Conservation (phyloP, 805 yeast species). For the Candida ascalaphidarum region DNA sequence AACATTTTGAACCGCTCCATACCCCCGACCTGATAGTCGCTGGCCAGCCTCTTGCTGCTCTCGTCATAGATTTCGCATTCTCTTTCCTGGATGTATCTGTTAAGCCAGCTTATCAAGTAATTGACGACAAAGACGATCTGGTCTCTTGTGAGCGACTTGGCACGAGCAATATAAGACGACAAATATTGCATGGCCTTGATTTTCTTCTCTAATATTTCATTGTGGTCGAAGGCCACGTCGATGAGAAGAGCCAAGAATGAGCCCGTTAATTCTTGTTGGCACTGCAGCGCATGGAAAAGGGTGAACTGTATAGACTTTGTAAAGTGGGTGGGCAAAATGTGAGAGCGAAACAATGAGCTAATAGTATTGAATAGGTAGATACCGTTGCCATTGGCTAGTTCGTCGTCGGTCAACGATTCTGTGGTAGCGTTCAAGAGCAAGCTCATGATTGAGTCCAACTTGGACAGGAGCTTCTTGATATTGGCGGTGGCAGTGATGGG, state of each 20-base stretch:
- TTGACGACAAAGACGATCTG: conserved; percentile 80
- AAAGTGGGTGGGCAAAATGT: conserved; percentile 84
- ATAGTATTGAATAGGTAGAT: conserved; percentile 64
- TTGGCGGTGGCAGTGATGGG: conserved; percentile 35
- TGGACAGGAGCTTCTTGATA: conserved; percentile 48
- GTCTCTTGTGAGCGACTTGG: conserved; percentile 56
- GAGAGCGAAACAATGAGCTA: conserved; percentile 69
- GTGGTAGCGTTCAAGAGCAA: conserved; percentile 46
- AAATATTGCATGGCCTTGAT: conserved; percentile 88
- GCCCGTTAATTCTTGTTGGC: conserved; percentile 75
- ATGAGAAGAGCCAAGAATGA: conserved; percentile 74
- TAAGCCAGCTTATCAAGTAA: conserved; percentile 76
- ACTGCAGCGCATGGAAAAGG: conserved; percentile 73
- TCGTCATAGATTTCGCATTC: conserved; percentile 67
- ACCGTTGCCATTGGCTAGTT: conserved; percentile 54
- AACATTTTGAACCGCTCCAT: conserved; percentile 88
- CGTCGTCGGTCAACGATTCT: conserved; percentile 39
- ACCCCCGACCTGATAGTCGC: conserved; percentile 25
- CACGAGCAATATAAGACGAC: conserved; percentile 85
- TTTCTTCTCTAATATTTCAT: conserved; percentile 63
- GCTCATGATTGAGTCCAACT: conserved; percentile 64
- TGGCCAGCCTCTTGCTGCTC: conserved; percentile 5
- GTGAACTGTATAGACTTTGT: conserved; percentile 84
- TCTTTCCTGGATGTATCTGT: conserved; percentile 72
- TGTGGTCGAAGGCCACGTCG: conserved; percentile 70